phyloP scores from a whole-genome alignment of 1,139 yeast genomes.

The Hyphopichia khmerensis region DNA sequence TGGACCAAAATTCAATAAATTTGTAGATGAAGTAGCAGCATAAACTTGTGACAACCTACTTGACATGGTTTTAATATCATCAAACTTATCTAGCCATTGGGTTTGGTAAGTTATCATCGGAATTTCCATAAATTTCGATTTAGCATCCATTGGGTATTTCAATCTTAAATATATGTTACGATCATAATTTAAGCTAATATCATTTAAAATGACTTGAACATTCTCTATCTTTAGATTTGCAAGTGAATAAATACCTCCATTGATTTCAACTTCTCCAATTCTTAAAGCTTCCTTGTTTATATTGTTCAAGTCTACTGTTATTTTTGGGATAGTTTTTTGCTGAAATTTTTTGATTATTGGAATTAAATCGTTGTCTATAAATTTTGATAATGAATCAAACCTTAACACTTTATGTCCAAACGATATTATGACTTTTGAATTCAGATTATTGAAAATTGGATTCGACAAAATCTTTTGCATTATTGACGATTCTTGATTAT shows the following conservation, averaged over 20 bases:
- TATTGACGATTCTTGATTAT: conserved; percentile 17
- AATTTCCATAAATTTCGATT: conserved; percentile 3
- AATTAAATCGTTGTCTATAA: conserved; percentile 1
- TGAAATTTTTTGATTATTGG: conserved; percentile 3
- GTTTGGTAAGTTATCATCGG: conserved; percentile 12
- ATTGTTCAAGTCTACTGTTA: conserved; percentile 8
- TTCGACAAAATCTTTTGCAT: conserved; percentile 10
- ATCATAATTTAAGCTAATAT: conserved; percentile 13
- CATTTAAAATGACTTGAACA: conserved; percentile 12
- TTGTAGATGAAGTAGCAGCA: neutral
- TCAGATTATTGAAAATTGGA: conserved; percentile 6
- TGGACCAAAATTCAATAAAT: neutral
- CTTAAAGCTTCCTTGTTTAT: neutral
- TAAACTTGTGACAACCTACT: neutral
- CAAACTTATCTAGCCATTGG: conserved; percentile 12
- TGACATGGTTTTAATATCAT: conserved; percentile 4
- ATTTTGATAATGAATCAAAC: conserved; percentile 14
- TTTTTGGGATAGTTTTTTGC: conserved; percentile 2
- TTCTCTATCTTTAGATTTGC: neutral
- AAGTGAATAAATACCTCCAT: conserved; percentile 15
- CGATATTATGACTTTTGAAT: conserved; percentile 10
- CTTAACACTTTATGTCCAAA: conserved; percentile 21
- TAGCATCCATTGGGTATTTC: conserved; percentile 4
- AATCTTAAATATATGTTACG: conserved; percentile 16
- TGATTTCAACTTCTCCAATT: conserved; percentile 19